Percentiles rank a stretch among this genome's conserved stretches.
phyloP scores from a whole-genome alignment of 352 stramenopile species.

The Phytophthora boehmeriae region DNA sequence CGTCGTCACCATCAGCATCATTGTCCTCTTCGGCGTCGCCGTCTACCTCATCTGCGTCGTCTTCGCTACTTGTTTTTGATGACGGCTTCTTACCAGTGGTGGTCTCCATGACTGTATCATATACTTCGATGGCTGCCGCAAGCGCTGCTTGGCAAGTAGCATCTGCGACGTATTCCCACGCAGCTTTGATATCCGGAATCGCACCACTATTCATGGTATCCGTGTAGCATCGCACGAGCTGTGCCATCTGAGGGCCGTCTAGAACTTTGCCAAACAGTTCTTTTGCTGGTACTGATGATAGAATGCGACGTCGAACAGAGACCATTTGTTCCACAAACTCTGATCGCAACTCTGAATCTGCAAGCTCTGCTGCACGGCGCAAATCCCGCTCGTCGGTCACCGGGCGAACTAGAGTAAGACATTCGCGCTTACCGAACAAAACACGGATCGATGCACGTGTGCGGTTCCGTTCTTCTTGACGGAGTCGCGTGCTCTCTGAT shows the following conservation, averaged over 20 bases:
- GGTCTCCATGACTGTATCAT: slow-evolving; percentile 55
- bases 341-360: slow-evolving; percentile 59
- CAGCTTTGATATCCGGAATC: slow-evolving; percentile 83
- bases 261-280: slow-evolving; percentile 70
- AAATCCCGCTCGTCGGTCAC: slow-evolving; percentile 72
- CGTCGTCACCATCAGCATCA: slow-evolving; percentile 9
- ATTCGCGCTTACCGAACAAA: slow-evolving; percentile 76
- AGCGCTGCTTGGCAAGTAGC: slow-evolving; percentile 74
- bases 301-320: slow-evolving; percentile 49
- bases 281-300: slow-evolving; percentile 63
- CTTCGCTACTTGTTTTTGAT: slow-evolving; percentile 25
- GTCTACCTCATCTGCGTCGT: slow-evolving; percentile 32
- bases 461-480: slow-evolving; percentile 74
- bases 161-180: slow-evolving; percentile 85
- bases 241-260: slow-evolving; percentile 63
- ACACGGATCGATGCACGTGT: slow-evolving; percentile 70
- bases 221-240: slow-evolving; percentile 72
- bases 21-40: slow-evolving; percentile 26
- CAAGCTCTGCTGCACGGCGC: slow-evolving; percentile 58
- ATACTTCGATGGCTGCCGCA: slow-evolving; percentile 55
- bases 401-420: slow-evolving; percentile 78
- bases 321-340: slow-evolving; percentile 83
- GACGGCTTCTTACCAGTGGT: slow-evolving; percentile 28
- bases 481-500: slow-evolving; percentile 33
- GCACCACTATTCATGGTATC: slow-evolving; percentile 80